Evolutionary conservation across 2,329 filamentous ascomycete genomes (phyloP).

Genomic region (Botrytis aclada): DNA sequence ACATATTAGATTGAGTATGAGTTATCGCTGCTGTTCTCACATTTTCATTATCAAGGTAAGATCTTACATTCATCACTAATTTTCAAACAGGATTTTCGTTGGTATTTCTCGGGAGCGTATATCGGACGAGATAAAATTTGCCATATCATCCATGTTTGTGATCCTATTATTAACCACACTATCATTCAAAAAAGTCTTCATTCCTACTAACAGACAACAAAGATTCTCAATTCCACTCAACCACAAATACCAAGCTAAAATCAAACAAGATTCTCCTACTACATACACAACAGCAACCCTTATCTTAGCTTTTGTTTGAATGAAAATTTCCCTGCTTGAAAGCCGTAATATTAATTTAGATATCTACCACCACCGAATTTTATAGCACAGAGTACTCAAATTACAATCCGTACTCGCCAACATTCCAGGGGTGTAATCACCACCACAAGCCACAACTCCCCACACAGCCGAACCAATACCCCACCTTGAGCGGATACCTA

Average conservation of each 20-base stretch:
- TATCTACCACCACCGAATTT: neutral
- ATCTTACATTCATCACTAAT: neutral
- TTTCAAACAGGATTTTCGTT: neutral
- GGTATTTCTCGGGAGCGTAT: neutral
- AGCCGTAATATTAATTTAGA: too few relatives aligned
- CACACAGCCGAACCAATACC: neutral
- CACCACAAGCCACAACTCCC: neutral
- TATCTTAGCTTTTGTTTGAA: too few relatives aligned
- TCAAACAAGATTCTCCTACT: fast-evolving
- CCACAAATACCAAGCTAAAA: neutral
- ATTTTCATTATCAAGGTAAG: neutral
- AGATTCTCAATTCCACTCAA: neutral
- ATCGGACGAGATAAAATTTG: neutral
- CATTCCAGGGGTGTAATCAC: neutral
- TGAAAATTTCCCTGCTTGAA: too few relatives aligned
- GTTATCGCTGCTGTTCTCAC: neutral
- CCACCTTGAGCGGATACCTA: neutral
- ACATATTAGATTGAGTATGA: too few relatives aligned
- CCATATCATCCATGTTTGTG: neutral
- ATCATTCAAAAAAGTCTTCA: neutral
- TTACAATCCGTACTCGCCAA: neutral
- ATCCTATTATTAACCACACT: neutral
- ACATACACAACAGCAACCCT: neutral
- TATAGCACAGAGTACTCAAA: neutral
- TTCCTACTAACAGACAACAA: neutral